Percentiles rank a stretch among this genome's conserved stretches.
phyloP scores from a whole-genome alignment of 805 yeast genomes.

The Cyberlindnera mrakii region DNA sequence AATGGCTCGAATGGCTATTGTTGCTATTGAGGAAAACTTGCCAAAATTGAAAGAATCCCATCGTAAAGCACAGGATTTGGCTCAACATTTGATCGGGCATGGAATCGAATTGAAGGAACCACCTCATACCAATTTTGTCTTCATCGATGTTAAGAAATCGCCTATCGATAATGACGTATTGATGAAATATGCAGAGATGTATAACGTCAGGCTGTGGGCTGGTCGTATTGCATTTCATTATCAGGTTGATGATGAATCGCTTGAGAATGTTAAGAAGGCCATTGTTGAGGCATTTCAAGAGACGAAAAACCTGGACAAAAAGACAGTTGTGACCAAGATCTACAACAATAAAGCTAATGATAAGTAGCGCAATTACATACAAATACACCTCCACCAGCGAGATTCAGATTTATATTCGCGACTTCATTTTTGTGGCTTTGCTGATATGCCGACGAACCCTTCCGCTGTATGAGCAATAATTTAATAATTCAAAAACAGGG shows the following conservation, averaged over 20 bases:
- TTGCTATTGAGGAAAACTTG: slow-evolving; percentile 67
- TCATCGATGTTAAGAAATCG: slow-evolving; percentile 44
- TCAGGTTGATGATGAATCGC: slow-evolving; percentile 17
- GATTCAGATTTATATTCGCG: no score
- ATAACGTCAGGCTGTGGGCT: slow-evolving; percentile 53
- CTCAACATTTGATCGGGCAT: slow-evolving; percentile 41
- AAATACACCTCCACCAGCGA: no score
- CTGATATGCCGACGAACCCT: no score
- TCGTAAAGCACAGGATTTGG: slow-evolving; percentile 43
- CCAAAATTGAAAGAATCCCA: slow-evolving; percentile 44
- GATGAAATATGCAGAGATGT: slow-evolving; percentile 46
- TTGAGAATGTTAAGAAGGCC: slow-evolving; percentile 22
- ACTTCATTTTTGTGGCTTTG: no score
- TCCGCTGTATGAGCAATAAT: no score
- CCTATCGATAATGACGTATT: slow-evolving; percentile 53
- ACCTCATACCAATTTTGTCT: slow-evolving; percentile 79
- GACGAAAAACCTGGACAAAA: slow-evolving; percentile 9
- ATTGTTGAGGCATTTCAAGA: slow-evolving; percentile 34
- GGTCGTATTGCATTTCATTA: slow-evolving; percentile 63
- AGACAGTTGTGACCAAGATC: slow-evolving; percentile 5
- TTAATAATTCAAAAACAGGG: no score
- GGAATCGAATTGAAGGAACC: slow-evolving; percentile 62
- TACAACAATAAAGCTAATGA: slow-evolving; percentile 1
- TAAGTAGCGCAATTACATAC: no score
- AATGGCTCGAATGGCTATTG: slow-evolving; percentile 69